A percentile compares a stretch with the other conserved stretches of the same genome.
Conservation (phyloP, 768 basidiomycete genomes). For the Suillus variegatus region DNA sequence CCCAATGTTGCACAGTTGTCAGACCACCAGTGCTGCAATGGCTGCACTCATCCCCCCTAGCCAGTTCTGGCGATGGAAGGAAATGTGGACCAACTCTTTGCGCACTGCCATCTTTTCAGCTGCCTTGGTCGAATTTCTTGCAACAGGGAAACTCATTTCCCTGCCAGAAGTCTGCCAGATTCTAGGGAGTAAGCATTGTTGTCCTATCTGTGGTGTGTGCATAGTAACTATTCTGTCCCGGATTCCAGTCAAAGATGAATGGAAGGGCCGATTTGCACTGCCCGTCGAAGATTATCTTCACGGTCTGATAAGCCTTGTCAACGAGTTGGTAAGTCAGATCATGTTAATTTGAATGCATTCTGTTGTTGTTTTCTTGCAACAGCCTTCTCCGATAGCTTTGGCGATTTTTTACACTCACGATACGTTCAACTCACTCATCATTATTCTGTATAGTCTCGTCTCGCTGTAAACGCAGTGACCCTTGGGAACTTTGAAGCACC, state of each 20-base stretch:
- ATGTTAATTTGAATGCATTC: background rate
- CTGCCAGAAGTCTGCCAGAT: conserved; percentile 49
- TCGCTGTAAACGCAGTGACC: conserved; percentile 82
- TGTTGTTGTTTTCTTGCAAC: background rate
- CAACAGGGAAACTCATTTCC: conserved; percentile 57
- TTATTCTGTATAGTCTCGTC: conserved; percentile 56
- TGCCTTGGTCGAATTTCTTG: conserved; percentile 66
- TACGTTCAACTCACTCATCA: conserved; percentile 10
- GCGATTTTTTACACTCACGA: background rate
- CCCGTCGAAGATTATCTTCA: conserved; percentile 82
- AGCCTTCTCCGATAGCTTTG: background rate
- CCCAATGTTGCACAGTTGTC: conserved; percentile 57
- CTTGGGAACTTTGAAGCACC: conserved; percentile 80
- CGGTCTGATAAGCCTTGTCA: conserved; percentile 74
- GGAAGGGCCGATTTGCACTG: conserved; percentile 64
- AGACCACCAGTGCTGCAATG: conserved; percentile 49
- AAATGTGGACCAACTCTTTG: conserved; percentile 76
- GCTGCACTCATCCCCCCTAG: conserved; percentile 63
- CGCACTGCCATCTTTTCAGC: conserved; percentile 67
- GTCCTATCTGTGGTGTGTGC: conserved; percentile 3
- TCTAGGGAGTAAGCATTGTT: conserved; percentile 62
- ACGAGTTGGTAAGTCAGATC: conserved; percentile 64
- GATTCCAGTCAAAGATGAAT: conserved; percentile 63
- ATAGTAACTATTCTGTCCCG: background rate
- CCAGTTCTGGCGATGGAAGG: conserved; percentile 85